Base-by-base conservation (phyloP, 73 alveolate genomes). In the Halteria grandinella region DNA sequence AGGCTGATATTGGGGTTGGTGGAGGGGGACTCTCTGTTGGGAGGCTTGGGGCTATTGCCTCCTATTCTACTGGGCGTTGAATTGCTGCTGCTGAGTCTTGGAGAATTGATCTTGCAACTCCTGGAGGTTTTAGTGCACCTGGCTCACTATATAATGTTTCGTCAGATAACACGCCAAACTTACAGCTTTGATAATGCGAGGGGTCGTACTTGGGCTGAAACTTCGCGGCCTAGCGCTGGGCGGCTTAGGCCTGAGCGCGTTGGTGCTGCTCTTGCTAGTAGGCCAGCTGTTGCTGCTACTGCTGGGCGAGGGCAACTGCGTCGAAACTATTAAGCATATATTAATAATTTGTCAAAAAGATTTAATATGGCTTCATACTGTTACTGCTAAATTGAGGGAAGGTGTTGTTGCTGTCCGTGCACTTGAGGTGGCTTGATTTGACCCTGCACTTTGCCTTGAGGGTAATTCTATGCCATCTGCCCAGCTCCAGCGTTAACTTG, bases 21-120 rank as follows among this genome's bases (percentile, higher is more conserved):
- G 37, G 43, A 14, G 77, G 77, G 24, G 43, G 24, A 60, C 43
- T 60, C 24, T 59, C 77, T 37, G 43, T 43, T n/a, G 77, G 77
- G 77, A 31, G 37, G 77, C 20, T 60, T 39, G 10, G 17, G 17
- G 59, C 39, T n/a, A 15, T 3, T 59, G 60, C 23, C 43, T 2
- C 58, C 43, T 36, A 2, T 49, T 1, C 59, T 4, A 28, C 47
- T 23, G 17, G 15, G 10, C 4, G 28, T 25, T 21, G 18, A 20
- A 60, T 45, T 60, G 45, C 3, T 60, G 60, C 8, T 20, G 24
- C 24, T 60, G 12, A 31, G 24, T 39, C 29, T 60, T 60, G 27
- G 20, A 25, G 21, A 60, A 25, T 21, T 60, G 20, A 23, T 60
- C 77, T 20, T 39, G 37, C 18, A 60, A 23, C 3, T 39, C 7